Percentiles rank a stretch among this genome's conserved stretches.
Evolutionary conservation across 371 early-diverging fungal species (phyloP).

Genomic region (Dipsacomyces acuminosporus): DNA sequence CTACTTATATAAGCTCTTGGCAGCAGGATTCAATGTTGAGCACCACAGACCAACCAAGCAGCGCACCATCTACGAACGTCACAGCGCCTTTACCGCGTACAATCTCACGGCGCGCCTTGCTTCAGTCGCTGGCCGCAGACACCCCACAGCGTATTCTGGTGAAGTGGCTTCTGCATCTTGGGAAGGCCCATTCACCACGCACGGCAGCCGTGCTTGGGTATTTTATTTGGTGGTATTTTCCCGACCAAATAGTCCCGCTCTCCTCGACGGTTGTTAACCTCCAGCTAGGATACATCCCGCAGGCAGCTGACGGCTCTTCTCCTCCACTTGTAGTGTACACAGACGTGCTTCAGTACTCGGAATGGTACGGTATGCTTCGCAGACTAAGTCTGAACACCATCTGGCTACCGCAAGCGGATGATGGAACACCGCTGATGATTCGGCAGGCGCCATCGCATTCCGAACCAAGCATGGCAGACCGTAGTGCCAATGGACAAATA

Average conservation of each 20-base stretch:
- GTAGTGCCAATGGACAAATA: too few relatives aligned
- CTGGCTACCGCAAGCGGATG: constrained; percentile 34
- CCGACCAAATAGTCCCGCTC: constrained; percentile 36
- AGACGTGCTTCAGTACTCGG: constrained; percentile 11
- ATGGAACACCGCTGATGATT: constrained; percentile 37
- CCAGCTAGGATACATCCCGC: constrained; percentile 25
- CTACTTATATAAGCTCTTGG: neutral
- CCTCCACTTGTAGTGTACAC: constrained; percentile 1
- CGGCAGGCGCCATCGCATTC: neutral
- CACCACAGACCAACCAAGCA: neutral
- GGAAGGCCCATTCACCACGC: constrained; percentile 12
- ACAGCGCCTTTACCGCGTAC: neutral
- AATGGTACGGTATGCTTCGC: constrained; percentile 43
- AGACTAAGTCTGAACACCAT: constrained; percentile 15
- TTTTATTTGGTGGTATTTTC: constrained; percentile 28
- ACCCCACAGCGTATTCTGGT: constrained; percentile 21
- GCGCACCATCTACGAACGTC: neutral
- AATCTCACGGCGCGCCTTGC: constrained; percentile 23
- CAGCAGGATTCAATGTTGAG: too few relatives aligned
- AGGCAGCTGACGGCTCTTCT: neutral
- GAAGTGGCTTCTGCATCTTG: constrained; percentile 9
- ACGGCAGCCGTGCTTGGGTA: constrained; percentile 13
- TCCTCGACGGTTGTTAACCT: constrained; percentile 20
- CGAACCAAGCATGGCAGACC: too few relatives aligned
- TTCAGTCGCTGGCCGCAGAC: constrained; percentile 15